These are phyloP conservation scores for Saturnispora hagleri DNA, from an alignment of 805 yeast species.

Conservation along the genomic window DNA sequence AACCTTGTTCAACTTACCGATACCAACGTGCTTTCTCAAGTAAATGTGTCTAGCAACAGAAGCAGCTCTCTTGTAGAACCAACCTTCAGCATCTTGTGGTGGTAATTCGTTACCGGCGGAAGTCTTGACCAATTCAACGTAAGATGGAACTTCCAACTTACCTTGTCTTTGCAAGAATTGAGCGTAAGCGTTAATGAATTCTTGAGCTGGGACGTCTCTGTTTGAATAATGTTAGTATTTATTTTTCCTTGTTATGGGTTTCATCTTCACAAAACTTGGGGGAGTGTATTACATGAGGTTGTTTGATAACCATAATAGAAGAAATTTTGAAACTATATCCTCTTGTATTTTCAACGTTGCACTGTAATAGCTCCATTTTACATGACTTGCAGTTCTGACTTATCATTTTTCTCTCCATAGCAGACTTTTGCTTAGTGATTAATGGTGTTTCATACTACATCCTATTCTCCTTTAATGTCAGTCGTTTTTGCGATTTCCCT, in stretches of 20 bases:
- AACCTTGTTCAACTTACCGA: constrained; percentile 96
- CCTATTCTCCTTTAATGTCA: too few species aligned
- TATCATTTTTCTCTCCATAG: too few species aligned
- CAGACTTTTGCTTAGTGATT: too few species aligned
- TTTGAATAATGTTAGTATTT: constrained; percentile 15
- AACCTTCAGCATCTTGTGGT: constrained; percentile 98
- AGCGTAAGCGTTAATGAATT: constrained; percentile 98
- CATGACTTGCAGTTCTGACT: too few species aligned
- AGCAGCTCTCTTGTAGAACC: constrained; percentile 99
- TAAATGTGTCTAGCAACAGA: constrained; percentile 99
- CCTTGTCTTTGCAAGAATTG: constrained; percentile 99
- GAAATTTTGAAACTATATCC: too few species aligned
- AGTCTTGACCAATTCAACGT: constrained; percentile 99
- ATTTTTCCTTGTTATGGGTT: not conserved
- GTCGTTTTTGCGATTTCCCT: too few species aligned
- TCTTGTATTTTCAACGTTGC: too few species aligned
- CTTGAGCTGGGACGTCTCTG: constrained; percentile 99
- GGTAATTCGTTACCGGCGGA: constrained; percentile 98
- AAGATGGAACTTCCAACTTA: constrained; percentile 98
- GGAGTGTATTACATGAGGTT: not conserved
- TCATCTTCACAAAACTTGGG: too few species aligned
- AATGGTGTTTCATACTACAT: too few species aligned
- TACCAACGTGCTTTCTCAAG: constrained; percentile 99
- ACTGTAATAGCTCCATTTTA: too few species aligned
- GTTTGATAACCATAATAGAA: too few species aligned